phyloP scores from a whole-genome alignment of 2,329 filamentous ascomycete genomes.

The Thielaviopsis populi region DNA sequence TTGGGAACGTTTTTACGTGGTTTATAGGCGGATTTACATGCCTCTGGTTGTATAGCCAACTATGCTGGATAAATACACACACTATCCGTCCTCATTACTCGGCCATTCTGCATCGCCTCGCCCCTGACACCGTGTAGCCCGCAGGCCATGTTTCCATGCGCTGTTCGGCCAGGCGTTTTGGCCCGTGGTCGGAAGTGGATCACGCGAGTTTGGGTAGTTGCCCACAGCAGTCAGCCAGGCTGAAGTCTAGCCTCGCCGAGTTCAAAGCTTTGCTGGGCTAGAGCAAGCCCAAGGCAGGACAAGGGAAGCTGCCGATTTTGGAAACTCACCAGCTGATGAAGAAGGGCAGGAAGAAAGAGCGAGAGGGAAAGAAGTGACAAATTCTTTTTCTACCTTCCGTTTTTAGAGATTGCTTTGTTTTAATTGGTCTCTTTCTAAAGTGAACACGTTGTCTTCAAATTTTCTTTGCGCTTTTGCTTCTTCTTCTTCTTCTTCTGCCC shows the following conservation, averaged over 20 bases:
- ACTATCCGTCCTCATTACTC: no score
- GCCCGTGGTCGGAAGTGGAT: slow-evolving; percentile 1
- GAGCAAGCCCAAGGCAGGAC: background rate
- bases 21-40: no score
- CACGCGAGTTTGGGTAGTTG: background rate
- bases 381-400: background rate
- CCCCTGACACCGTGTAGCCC: no score
- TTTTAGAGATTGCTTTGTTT: background rate
- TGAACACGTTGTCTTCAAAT: background rate
- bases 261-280: background rate
- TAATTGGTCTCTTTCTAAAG: background rate
- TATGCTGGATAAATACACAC: no score
- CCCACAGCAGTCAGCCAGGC: background rate
- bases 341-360: background rate
- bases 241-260: slow-evolving; percentile 1
- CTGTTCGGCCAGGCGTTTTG: no score
- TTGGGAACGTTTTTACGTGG: background rate
- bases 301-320: background rate
- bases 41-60: no score
- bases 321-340: background rate
- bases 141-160: background rate
- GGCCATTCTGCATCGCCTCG: no score
- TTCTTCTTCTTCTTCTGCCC: background rate
- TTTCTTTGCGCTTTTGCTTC: background rate
- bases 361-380: background rate